Evolutionary conservation across 2,329 filamentous ascomycete species (phyloP).

Genomic region (Colletotrichum costaricense): DNA sequence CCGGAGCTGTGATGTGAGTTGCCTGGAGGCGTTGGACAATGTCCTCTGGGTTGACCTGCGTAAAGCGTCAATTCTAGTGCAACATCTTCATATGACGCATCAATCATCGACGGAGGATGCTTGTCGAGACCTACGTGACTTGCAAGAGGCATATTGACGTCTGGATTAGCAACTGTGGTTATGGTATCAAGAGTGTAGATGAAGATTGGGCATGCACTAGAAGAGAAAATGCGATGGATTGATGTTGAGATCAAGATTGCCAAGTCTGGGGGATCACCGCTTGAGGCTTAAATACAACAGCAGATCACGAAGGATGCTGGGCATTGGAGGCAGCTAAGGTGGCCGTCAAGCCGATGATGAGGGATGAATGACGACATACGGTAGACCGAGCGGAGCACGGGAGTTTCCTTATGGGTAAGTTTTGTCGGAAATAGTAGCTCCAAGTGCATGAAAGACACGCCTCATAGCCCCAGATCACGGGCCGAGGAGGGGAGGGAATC

Average conservation of each 20-base stretch:
- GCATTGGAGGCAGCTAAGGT: not conserved
- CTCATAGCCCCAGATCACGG: conserved; percentile 4
- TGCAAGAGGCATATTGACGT: conserved; percentile 33
- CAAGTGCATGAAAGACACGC: conserved; percentile 2
- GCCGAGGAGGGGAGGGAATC: conserved; percentile 15
- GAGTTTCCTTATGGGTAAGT: not conserved
- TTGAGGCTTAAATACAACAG: conserved; percentile 26
- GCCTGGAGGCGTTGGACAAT: conserved; percentile 65
- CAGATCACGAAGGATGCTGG: not conserved
- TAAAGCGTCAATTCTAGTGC: not conserved
- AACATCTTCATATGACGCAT: not conserved
- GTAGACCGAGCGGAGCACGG: conserved; percentile 12
- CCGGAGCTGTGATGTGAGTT: conserved; percentile 49
- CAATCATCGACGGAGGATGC: not conserved
- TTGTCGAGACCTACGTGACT: conserved; percentile 21
- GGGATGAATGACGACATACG: conserved; percentile 33
- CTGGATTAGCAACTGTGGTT: not conserved
- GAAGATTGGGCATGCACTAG: not conserved
- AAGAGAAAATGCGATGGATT: not conserved
- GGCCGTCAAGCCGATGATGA: conserved; percentile 16
- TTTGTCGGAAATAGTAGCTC: not conserved
- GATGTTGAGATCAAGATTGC: not conserved
- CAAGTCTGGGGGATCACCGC: not conserved
- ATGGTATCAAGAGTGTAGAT: not conserved
- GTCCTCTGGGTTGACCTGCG: conserved; percentile 65